These are phyloP conservation scores for Punica granatum DNA, from an alignment of 345 rosid genomes.

Conservation along the genomic window DNA sequence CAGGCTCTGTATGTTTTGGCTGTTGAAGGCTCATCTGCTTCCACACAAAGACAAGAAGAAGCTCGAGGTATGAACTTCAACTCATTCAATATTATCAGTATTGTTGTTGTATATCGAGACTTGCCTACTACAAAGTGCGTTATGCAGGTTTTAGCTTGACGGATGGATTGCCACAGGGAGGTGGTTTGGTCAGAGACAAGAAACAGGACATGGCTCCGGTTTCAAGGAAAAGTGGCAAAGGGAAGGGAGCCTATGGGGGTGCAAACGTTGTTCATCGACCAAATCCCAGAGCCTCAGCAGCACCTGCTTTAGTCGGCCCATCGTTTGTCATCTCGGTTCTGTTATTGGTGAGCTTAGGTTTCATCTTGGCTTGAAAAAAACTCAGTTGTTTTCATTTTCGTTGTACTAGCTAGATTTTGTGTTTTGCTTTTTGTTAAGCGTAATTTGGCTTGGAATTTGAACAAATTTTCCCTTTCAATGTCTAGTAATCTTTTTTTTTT, in stretches of 20 bases:
- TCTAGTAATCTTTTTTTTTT: neutral
- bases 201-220: neutral
- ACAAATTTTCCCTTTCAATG: neutral
- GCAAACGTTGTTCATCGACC: conserved; percentile 18
- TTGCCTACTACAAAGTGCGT: neutral
- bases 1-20: conserved; percentile 9
- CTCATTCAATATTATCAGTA: neutral
- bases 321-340: conserved; percentile 4
- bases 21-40: conserved; percentile 7
- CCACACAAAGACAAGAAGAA: conserved; percentile 4
- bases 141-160: conserved; percentile 13
- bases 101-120: neutral
- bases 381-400: neutral
- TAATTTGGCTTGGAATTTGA: neutral
- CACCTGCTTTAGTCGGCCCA: conserved; percentile 11
- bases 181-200: neutral
- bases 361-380: neutral
- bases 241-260: conserved; percentile 29
- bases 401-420: neutral
- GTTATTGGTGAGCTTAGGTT: conserved; percentile 9
- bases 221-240: conserved; percentile 15
- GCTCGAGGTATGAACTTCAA: conserved; percentile 13
- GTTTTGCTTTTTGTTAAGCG: neutral
- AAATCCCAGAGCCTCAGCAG: conserved; percentile 4
- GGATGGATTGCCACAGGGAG: neutral